A percentile compares a stretch with the other conserved stretches of the same genome.
These are phyloP conservation scores for Acorus gramineus DNA, from an alignment of 106 monocot genomes.

Conservation along the genomic window DNA sequence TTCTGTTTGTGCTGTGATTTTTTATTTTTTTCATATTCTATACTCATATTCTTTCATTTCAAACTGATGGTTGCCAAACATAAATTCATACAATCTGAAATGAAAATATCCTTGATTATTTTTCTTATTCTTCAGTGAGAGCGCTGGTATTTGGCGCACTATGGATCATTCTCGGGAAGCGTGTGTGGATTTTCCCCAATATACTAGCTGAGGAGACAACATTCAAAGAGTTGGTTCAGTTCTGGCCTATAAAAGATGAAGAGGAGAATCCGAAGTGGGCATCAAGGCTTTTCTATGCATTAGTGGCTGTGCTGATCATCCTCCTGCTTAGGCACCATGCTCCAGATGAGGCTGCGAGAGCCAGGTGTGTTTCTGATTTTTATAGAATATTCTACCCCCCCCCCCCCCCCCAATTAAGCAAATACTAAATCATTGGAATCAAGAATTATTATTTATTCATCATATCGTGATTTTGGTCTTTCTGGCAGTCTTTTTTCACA, in stretches of 20 bases:
- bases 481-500: too few relatives aligned
- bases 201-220: constrained; percentile 98
- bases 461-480: neutral
- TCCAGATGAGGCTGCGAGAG: constrained; percentile 94
- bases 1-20: too few relatives aligned
- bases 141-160: constrained; percentile 69
- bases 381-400: too few relatives aligned
- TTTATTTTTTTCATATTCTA: too few relatives aligned
- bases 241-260: constrained; percentile 96
- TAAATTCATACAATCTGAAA: too few relatives aligned
- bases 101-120: neutral
- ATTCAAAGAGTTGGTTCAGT: constrained; percentile 77
- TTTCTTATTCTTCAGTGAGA: constrained; percentile 57
- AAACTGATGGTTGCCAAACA: too few relatives aligned
- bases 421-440: too few relatives aligned
- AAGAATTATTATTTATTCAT: constrained; percentile 1
- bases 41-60: too few relatives aligned
- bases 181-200: constrained; percentile 94
- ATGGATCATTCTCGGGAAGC: constrained; percentile 78
- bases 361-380: constrained; percentile 35
- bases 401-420: too few relatives aligned
- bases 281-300: constrained; percentile 68
- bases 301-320: constrained; percentile 41
- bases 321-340: constrained; percentile 91
- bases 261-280: constrained; percentile 85